phyloP scores from a whole-genome alignment of 225 moss, liverwort and hornwort genomes.

The Climacium dendroides region DNA sequence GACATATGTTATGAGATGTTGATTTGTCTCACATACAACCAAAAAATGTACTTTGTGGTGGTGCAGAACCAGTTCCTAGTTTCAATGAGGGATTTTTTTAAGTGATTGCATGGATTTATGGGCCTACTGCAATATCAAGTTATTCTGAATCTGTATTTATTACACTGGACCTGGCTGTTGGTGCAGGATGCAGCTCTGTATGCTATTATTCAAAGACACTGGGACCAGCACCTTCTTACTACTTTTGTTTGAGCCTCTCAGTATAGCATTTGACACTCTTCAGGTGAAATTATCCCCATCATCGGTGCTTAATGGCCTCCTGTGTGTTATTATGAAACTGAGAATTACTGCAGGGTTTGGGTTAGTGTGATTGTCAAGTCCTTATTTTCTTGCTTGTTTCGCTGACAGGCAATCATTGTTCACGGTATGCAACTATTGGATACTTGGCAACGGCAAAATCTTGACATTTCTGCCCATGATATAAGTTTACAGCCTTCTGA shows the following conservation, averaged over 20 bases:
- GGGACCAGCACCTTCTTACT: conserved; percentile 92
- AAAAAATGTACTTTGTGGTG: neutral
- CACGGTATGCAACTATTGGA: conserved; percentile 94
- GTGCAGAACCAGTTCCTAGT: neutral
- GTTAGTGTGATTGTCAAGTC: neutral
- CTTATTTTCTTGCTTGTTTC: neutral
- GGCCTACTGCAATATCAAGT: neutral
- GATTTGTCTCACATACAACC: neutral
- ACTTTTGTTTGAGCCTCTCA: conserved; percentile 91
- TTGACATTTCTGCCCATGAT: conserved; percentile 43
- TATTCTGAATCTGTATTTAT: neutral
- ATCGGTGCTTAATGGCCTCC: neutral
- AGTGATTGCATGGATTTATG: neutral
- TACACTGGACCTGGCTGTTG: neutral
- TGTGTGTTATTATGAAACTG: neutral
- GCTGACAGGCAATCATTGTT: conserved; percentile 76
- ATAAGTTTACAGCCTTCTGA: conserved; percentile 67
- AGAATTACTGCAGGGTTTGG: neutral
- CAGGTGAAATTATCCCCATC: conserved; percentile 42
- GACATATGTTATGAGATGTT: neutral
- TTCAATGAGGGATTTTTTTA: neutral
- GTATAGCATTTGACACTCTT: conserved; percentile 91
- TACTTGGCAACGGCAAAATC: conserved; percentile 77
- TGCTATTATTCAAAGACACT: conserved; percentile 73
- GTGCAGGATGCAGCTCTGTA: conserved; percentile 86